phyloP scores from a whole-genome alignment of 2,329 filamentous ascomycete genomes.

The Monosporascus ibericus region DNA sequence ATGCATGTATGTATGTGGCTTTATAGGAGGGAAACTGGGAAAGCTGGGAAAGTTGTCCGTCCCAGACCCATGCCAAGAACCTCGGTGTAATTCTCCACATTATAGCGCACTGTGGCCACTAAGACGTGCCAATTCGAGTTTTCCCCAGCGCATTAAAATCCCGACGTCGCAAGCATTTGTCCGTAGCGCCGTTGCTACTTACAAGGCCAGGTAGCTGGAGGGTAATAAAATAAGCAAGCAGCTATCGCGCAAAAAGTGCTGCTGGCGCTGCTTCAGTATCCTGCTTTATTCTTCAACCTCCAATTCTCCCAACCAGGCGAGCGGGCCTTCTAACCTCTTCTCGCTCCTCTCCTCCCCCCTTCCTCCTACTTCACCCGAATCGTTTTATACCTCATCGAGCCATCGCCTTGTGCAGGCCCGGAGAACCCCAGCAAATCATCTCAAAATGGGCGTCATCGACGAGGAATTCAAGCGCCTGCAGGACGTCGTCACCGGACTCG shows the following conservation, averaged over 20 bases:
- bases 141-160: not conserved
- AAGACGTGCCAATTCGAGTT: not conserved
- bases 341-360: constrained; percentile 13
- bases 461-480: constrained; percentile 82
- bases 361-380: constrained; percentile 6
- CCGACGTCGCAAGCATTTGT: not conserved
- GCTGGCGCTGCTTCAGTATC: too few species aligned
- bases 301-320: not conserved
- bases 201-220: too few species aligned
- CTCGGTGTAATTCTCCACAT: too few species aligned
- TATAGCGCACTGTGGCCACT: not conserved
- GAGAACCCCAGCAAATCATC: constrained; percentile 14
- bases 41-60: not conserved
- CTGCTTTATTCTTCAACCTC: not conserved
- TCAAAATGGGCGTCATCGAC: constrained; percentile 79
- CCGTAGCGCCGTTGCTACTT: not conserved
- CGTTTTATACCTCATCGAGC: not conserved
- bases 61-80: not conserved
- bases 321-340: constrained; percentile 8
- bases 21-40: not conserved
- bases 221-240: too few species aligned
- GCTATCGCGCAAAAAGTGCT: too few species aligned
- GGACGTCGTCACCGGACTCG: constrained; percentile 75
- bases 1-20: too few species aligned
- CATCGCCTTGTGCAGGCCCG: constrained; percentile 19